Evolutionary conservation across 805 yeast genomes (phyloP), one percentile per base, ranked within the genome.

Genomic region (Zygosaccharomyces siamensis): DNA sequence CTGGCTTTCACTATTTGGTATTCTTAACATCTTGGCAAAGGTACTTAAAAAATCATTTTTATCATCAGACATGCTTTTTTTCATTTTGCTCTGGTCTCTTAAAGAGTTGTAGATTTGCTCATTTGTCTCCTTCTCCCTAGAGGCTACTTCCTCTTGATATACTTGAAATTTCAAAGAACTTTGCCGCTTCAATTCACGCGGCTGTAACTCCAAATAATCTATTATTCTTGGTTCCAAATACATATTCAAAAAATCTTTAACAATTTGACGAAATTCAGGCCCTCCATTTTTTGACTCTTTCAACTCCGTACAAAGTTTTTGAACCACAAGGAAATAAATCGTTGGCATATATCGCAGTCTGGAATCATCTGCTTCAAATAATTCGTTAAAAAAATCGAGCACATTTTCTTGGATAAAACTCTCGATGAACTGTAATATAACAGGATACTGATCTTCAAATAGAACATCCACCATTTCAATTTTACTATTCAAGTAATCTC

Each of bases 11-110:
- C 63, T 61, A 45, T 57, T 50, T 46, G 60, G 66, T 52, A 67
- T 63, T 60, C 69, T 74, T 61, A 84, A 82, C 3, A 84, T 81
- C 56, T 80, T 84, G 10, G 80, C 76, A 64, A 84, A 84, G 53
- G 81, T 80, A 16, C 81, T 70, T 48, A 84, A 71, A 46, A 84
- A 75, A 56, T 83, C 88, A 57, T 72, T 72, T 50, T 79, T 78
- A 35, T 71, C 66, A 18, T 62, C 62, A 5, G 57, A 48, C 16
- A 60, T 49, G 37, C 45, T 47, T 43, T 53, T 39, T 33, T 47
- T 44, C 44, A 43, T 46, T 39, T 61, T 67, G 57, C 49, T 75
- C 45, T 72, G 71, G 24, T 63, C 70, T 26, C 72, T 73, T 39
- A 72, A 51, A 23, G 68, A 66, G 47, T 76, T 75, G 50, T 70